Evolutionary conservation across 1,139 yeast species (phyloP), one percentile per base, ranked within the genome.

Genomic region (Candida gigantensis): DNA sequence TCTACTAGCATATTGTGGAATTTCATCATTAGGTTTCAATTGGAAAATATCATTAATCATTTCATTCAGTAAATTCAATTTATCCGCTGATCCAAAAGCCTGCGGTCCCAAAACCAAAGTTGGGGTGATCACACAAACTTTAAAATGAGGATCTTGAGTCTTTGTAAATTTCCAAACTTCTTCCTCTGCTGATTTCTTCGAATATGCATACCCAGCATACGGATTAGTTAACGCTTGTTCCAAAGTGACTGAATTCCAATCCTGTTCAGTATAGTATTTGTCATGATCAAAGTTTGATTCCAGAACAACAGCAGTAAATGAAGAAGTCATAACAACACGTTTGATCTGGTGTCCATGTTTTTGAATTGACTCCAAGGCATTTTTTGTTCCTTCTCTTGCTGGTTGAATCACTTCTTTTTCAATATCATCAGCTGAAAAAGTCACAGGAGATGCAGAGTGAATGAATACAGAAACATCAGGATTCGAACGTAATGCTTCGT

Each of bases 161-260:
- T 61, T 48, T 20, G 71, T 55, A 42, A 72, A 77, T 2, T 73
- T 68, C 79, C 83, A 74, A 2, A 78, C 81, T 2, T 75, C 71
- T 41, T 55, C 52, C 50, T 57, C 60, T 11, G 60, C 61, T 41
- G 45, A 46, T 34, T 53, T 51, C 44, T 65, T 65, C 11, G 68
- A 62, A 0, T 52, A 65, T 28, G 46, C 16, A 35, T 65, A 65
- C 3, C 59, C 72, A 12, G 32, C 4, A 1, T 33, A 9, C 11
- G 24, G 26, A 36, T 55, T 55, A 15, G 50, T 42, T 14, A 45
- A 45, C 6, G 64, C 62, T 2, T 57, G 58, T 29, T 58, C 62
- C 35, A 49, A 52, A 24, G 57, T 46, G 25, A 61, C 51, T 28
- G 54, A 44, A 40, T 60, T 62, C 68, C 68, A 63, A 34, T 52